Evolutionary conservation across 2,329 filamentous ascomycete species (phyloP).

Genomic region (Xylariaceae sp.): DNA sequence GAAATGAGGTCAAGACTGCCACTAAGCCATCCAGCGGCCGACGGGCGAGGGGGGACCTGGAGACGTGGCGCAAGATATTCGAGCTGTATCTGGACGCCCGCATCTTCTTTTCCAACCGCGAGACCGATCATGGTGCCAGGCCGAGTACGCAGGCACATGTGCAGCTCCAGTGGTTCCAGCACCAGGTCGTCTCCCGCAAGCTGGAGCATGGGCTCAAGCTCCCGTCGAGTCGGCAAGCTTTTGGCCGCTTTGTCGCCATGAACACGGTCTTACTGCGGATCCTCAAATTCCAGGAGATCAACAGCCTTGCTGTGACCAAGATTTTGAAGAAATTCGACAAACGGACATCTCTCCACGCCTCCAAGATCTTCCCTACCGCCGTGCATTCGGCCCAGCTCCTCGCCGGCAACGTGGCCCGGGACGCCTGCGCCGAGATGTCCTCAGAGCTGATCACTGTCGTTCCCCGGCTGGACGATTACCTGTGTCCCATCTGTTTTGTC

Average conservation of each 20-base stretch:
- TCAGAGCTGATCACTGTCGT: conserved; percentile 65
- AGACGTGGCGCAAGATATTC: conserved; percentile 74
- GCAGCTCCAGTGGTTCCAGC: conserved; percentile 65
- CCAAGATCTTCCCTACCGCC: conserved; percentile 51
- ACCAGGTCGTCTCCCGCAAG: conserved; percentile 53
- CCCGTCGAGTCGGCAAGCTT: conserved; percentile 54
- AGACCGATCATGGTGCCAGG: conserved; percentile 61
- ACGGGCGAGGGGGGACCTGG: conserved; percentile 56
- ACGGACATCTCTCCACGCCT: conserved; percentile 65
- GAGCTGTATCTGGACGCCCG: conserved; percentile 72
- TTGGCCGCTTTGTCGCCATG: conserved; percentile 61
- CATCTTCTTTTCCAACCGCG: conserved; percentile 74
- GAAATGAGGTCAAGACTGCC: conserved; percentile 55
- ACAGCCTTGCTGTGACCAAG: conserved; percentile 68
- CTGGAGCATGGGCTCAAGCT: conserved; percentile 58
- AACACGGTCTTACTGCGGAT: conserved; percentile 73
- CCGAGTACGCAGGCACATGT: conserved; percentile 57
- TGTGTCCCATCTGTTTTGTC: conserved; percentile 71
- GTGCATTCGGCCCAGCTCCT: conserved; percentile 55
- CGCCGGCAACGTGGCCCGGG: conserved; percentile 61
- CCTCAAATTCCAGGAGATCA: conserved; percentile 78
- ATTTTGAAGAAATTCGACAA: conserved; percentile 93
- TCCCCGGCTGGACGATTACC: conserved; percentile 77
- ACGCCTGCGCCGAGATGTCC: conserved; percentile 67
- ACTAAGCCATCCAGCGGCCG: conserved; percentile 56